A percentile compares a stretch with the other conserved stretches of the same genome.
Evolutionary conservation across 176 grass and related monocot genomes (phyloP).

Genomic region (Elaeis guineensis): DNA sequence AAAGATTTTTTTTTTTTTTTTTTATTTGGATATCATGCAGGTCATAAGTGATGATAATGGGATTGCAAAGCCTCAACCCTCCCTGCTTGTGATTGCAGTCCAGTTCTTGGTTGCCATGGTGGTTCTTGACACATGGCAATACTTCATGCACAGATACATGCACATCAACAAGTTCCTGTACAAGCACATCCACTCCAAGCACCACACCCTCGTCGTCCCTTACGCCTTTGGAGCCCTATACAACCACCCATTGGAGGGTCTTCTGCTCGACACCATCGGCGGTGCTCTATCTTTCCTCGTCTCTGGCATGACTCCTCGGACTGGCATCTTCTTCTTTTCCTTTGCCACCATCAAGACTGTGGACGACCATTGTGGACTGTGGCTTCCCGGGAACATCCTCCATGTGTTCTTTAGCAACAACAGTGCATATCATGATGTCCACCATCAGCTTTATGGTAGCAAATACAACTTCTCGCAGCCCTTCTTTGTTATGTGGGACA

Average conservation of each 20-base stretch:
- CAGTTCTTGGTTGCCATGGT: not conserved
- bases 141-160: slow-evolving; percentile 16
- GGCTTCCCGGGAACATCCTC: no score
- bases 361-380: no score
- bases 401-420: no score
- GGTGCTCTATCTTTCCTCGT: not conserved
- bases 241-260: slow-evolving; percentile 8
- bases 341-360: slow-evolving; percentile 3
- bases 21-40: no score
- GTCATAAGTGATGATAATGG: no score
- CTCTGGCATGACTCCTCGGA: slow-evolving; percentile 10
- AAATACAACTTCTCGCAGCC: no score
- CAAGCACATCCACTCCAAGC: slow-evolving; percentile 5
- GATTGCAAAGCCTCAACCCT: no score
- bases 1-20: no score
- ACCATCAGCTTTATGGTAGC: no score
- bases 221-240: slow-evolving; percentile 9
- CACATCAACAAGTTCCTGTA: slow-evolving; percentile 5
- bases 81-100: not conserved
- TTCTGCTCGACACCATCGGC: slow-evolving; percentile 10
- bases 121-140: slow-evolving; percentile 3
- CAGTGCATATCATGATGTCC: no score
- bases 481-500: no score
- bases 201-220: slow-evolving; percentile 4
- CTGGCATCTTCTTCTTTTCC: slow-evolving; percentile 4